Conservation (phyloP, 2,329 filamentous ascomycete species). For the Diaporthe ampelina region DNA sequence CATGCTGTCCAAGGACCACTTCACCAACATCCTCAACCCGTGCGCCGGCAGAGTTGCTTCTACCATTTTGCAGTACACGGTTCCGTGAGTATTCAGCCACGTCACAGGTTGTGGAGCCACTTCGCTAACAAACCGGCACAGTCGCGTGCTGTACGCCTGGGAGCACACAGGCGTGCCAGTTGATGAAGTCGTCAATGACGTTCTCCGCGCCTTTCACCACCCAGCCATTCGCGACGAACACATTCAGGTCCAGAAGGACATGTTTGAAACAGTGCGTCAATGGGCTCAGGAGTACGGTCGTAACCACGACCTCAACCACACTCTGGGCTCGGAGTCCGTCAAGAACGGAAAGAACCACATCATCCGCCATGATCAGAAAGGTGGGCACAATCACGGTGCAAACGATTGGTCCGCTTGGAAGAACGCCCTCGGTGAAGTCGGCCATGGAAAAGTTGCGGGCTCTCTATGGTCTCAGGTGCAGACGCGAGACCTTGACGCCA, state of each 20-base stretch:
- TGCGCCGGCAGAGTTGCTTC: conserved; percentile 81
- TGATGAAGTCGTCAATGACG: conserved; percentile 85
- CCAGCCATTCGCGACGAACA: conserved; percentile 83
- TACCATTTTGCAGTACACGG: conserved; percentile 86
- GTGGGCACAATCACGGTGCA: conserved; percentile 47
- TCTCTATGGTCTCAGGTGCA: conserved; percentile 74
- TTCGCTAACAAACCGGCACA: conserved; percentile 50
- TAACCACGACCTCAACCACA: conserved; percentile 75
- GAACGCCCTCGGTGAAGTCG: conserved; percentile 50
- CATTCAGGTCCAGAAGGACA: conserved; percentile 85
- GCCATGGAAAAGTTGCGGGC: conserved; percentile 70
- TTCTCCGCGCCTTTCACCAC: conserved; percentile 89
- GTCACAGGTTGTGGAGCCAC: neutral
- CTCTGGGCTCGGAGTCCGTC: conserved; percentile 89
- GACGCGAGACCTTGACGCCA: conserved; percentile 68
- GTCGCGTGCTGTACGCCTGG: conserved; percentile 91
- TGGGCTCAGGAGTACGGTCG: conserved; percentile 83
- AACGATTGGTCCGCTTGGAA: conserved; percentile 55
- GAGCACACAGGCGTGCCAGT: conserved; percentile 87
- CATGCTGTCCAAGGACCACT: conserved; percentile 88
- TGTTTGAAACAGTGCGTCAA: conserved; percentile 87
- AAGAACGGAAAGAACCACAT: conserved; percentile 85
- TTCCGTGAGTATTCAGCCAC: conserved; percentile 69
- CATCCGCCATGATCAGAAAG: conserved; percentile 52
- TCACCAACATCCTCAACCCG: conserved; percentile 83